These are phyloP conservation scores for Aspergillus pseudotamarii DNA, from an alignment of 2,329 filamentous ascomycete genomes.

Conservation along the genomic window DNA sequence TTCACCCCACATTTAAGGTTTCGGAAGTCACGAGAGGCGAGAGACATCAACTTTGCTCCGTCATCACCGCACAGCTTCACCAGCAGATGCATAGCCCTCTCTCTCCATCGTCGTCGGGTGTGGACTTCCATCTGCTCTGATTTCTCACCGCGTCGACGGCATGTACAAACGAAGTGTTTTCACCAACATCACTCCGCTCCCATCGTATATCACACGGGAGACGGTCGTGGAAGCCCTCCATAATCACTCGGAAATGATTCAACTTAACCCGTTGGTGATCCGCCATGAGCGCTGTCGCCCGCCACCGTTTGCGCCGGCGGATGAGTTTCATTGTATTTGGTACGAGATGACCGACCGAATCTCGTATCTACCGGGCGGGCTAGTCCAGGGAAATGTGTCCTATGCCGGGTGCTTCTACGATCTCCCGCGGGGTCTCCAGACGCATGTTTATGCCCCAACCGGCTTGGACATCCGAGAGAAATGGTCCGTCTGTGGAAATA, in stretches of 20 bases:
- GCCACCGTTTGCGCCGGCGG: conserved; percentile 65
- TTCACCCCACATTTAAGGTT: not conserved
- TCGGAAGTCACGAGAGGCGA: not conserved
- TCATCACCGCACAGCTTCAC: not conserved
- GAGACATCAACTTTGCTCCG: not conserved
- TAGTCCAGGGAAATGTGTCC: conserved; percentile 67
- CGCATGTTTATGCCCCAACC: conserved; percentile 80
- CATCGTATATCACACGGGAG: conserved; percentile 66
- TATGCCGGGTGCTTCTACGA: conserved; percentile 84
- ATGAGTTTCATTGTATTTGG: conserved; percentile 75
- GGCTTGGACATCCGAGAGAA: conserved; percentile 77
- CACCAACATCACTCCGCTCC: conserved; percentile 78
- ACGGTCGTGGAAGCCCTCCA: conserved; percentile 76
- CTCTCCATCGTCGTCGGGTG: too few species aligned
- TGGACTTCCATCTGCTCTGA: not conserved
- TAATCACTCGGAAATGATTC: conserved; percentile 80
- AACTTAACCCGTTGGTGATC: conserved; percentile 80
- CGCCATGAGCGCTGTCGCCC: conserved; percentile 69
- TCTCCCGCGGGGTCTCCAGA: conserved; percentile 71
- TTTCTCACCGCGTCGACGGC: not conserved
- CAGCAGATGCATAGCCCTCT: not conserved
- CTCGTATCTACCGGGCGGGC: conserved; percentile 69
- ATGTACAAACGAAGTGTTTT: conserved; percentile 75
- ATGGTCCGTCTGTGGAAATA: conserved; percentile 74
- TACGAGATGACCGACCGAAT: conserved; percentile 79